Evolutionary conservation across 495 filamentous ascomycete species (phyloP).

Genomic region (Penicillium alfredii): DNA sequence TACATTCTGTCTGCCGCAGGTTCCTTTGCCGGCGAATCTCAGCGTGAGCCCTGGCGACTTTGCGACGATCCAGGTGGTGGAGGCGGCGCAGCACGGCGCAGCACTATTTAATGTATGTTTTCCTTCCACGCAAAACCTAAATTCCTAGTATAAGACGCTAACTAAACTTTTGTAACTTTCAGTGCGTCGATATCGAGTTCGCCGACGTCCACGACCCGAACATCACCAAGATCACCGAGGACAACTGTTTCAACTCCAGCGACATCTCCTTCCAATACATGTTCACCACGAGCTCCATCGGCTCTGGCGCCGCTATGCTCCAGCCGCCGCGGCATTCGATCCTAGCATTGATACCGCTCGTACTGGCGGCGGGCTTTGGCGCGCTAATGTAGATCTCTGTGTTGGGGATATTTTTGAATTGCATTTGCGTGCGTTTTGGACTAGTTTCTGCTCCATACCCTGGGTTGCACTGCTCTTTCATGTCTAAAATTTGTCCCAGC

Average conservation of each 20-base stretch:
- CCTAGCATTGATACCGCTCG: constrained; percentile 17
- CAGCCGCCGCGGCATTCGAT: constrained; percentile 10
- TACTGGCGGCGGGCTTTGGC: constrained; percentile 20
- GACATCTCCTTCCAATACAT: constrained; percentile 69
- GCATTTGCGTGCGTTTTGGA: constrained; percentile 16
- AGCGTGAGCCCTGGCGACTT: constrained; percentile 74
- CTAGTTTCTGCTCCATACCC: constrained; percentile 19
- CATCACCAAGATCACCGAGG: constrained; percentile 61
- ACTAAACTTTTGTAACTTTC: constrained; percentile 9
- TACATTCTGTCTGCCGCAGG: constrained; percentile 82
- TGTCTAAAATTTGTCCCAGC: too few species aligned
- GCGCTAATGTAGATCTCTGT: constrained; percentile 22
- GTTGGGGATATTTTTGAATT: constrained; percentile 8
- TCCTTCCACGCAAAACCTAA: not conserved
- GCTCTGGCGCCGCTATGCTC: constrained; percentile 37
- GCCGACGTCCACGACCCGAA: constrained; percentile 58
- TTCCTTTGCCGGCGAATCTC: constrained; percentile 72
- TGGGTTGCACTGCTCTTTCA: constrained; percentile 7
- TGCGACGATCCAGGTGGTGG: constrained; percentile 91
- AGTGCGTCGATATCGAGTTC: constrained; percentile 93
- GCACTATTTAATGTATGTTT: constrained; percentile 79
- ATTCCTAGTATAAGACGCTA: constrained; percentile 11
- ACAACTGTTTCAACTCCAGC: constrained; percentile 81
- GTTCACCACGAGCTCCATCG: constrained; percentile 58
- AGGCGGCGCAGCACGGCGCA: constrained; percentile 84